phyloP scores from a whole-genome alignment of 805 yeast genomes.

The Priceomyces carsonii region DNA sequence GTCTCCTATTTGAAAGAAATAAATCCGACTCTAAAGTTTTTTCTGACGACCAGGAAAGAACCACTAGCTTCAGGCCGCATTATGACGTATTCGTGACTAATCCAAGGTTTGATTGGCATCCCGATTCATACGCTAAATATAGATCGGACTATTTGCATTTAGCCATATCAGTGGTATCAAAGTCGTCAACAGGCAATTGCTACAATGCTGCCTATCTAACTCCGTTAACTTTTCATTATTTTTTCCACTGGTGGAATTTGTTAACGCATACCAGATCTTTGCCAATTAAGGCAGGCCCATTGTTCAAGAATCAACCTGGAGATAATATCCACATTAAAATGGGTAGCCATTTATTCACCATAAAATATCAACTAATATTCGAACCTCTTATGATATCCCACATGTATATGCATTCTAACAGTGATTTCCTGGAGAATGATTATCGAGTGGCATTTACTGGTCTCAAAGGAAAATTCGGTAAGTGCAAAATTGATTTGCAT shows the following conservation, averaged over 20 bases:
- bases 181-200: conserved; percentile 27
- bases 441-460: conserved; percentile 38
- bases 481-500: conserved; percentile 39
- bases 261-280: conserved; percentile 31
- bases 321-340: conserved; percentile 32
- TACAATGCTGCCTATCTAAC: conserved; percentile 39
- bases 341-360: conserved; percentile 41
- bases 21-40: conserved; percentile 28
- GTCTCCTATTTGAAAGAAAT: conserved; percentile 72
- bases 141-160: conserved; percentile 79
- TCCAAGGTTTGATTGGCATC: conserved; percentile 57
- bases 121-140: conserved; percentile 78
- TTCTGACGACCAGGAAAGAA: conserved; percentile 45
- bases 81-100: conserved; percentile 60
- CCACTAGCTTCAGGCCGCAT: conserved; percentile 56
- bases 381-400: conserved; percentile 43
- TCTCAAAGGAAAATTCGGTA: conserved; percentile 33
- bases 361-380: conserved; percentile 40
- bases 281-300: conserved; percentile 36
- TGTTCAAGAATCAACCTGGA: conserved; percentile 23
- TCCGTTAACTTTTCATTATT: conserved; percentile 39
- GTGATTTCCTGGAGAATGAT: conserved; percentile 19
- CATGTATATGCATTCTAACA: conserved; percentile 30
- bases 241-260: conserved; percentile 45
- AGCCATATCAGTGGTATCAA: conserved; percentile 39